These are phyloP conservation scores for Ophiostoma piceae DNA, from an alignment of 2,329 filamentous ascomycete species.

Conservation along the genomic window DNA sequence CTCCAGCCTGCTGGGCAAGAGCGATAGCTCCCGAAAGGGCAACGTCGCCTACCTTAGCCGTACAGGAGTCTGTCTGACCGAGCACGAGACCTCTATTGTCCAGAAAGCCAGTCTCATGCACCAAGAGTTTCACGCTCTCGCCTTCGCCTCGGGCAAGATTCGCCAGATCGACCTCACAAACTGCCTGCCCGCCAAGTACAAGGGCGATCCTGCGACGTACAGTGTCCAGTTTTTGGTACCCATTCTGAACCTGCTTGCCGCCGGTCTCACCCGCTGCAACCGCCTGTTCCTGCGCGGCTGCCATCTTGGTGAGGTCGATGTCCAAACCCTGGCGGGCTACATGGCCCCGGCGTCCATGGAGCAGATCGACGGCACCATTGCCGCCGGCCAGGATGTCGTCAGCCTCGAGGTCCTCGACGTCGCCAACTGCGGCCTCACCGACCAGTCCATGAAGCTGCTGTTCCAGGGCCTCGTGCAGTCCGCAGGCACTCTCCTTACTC, in stretches of 20 bases:
- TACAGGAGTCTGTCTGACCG: constrained; percentile 45
- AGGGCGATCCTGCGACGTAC: constrained; percentile 10
- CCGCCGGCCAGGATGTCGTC: constrained; percentile 27
- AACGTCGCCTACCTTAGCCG: constrained; percentile 49
- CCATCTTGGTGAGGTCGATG: constrained; percentile 41
- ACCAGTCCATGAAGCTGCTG: constrained; percentile 44
- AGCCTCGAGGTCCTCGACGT: constrained; percentile 47
- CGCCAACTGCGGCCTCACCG: constrained; percentile 48
- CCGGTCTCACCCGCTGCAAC: constrained; percentile 45
- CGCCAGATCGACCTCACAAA: constrained; percentile 51
- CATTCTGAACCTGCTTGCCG: constrained; percentile 42
- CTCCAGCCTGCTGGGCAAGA: constrained; percentile 37
- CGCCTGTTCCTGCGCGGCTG: constrained; percentile 50
- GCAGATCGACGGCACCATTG: constrained; percentile 3
- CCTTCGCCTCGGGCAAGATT: constrained; percentile 52
- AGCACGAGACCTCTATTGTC: constrained; percentile 46
- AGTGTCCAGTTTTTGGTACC: constrained; percentile 36
- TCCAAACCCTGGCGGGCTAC: constrained; percentile 41
- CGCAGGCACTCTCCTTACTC: constrained; percentile 38
- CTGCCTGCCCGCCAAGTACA: constrained; percentile 28
- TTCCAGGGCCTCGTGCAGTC: constrained; percentile 43
- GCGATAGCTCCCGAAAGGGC: constrained; percentile 44
- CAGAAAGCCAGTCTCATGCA: constrained; percentile 48
- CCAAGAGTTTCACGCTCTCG: constrained; percentile 52
- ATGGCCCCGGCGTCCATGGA: constrained; percentile 20